Base-by-base conservation (phyloP, 2,329 filamentous ascomycete genomes). In the Westerdykella ornata region DNA sequence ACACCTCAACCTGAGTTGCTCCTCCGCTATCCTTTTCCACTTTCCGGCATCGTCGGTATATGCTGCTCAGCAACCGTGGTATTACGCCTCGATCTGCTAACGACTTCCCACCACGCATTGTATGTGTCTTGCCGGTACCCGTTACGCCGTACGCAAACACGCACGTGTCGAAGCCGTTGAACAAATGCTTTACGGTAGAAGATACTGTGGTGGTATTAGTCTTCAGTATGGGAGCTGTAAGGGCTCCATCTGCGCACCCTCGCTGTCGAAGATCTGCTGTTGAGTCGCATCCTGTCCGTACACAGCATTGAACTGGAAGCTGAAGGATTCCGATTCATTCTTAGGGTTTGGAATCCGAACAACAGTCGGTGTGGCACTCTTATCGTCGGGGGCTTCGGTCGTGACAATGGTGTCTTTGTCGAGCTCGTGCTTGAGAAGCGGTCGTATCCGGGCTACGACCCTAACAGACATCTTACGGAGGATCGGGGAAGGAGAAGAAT, bases 81-180 rank as follows among this genome's bases (percentile, higher is more conserved):
- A 96, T 95, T 30, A 92, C 84, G 47, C 89, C 89, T 53, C 89
- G 78, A 42, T 95, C 88, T 4, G 84, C 83, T 41, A 95, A 74
- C 61, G 84, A 85, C 66, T 94, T 79, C 30, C 89, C 89, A 51
- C 89, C 89, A 49, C 89, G 82, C 88, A 96, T 95, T 2, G 89
- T 96, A 68, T 95, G 87, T 45, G 89, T 96, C 70, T 96, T 96
- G 42, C 89, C 89, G 0, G 88, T 94, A 35, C 89, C 89, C 0
- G 89, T 95, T 45, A 90, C 87, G 46, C 89, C 89, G 63, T 96
- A 95, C 19, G 89, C 88, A 60, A 96, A 95, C 43, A 95, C 79
- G 9, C 88, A 94, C 32, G 60, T 49, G 34, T 63, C 86, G 60
- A 88, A 81, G 43, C 87, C 92, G 67, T 83, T 82, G 69, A 97